Evolutionary conservation across 768 basidiomycete genomes (phyloP).

Genomic region (Hydnomerulius pinastri): DNA sequence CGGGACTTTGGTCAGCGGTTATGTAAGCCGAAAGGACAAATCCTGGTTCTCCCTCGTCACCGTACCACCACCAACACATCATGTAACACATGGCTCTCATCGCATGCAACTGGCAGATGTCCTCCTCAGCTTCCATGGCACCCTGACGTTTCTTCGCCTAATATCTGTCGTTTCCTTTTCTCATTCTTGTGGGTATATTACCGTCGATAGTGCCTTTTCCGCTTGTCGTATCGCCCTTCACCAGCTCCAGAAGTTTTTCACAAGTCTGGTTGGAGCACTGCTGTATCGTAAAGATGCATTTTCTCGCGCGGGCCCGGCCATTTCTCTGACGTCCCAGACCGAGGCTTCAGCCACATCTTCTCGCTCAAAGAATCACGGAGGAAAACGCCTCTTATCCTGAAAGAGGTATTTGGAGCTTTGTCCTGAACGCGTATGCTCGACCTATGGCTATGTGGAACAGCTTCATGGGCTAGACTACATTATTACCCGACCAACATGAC

Average conservation of each 20-base stretch:
- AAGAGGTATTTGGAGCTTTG: neutral
- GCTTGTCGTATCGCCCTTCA: no score
- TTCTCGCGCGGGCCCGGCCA: neutral
- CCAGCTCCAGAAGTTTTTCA: neutral
- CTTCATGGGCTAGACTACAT: neutral
- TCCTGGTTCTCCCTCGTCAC: no score
- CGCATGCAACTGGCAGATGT: no score
- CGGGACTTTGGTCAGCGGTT: no score
- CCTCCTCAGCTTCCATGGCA: no score
- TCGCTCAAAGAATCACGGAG: conserved; percentile 1
- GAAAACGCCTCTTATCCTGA: neutral
- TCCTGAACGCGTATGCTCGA: neutral
- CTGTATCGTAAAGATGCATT: neutral
- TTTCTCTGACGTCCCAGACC: neutral
- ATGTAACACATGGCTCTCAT: no score
- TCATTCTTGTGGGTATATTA: no score
- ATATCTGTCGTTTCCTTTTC: no score
- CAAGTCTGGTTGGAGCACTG: neutral
- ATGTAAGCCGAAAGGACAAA: no score
- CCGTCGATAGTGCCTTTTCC: no score
- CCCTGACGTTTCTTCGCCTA: no score
- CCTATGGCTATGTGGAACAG: neutral
- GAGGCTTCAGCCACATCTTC: neutral
- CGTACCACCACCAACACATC: no score
- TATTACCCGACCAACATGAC: neutral